phyloP scores from a whole-genome alignment of 345 rosid species.

The Eucalyptus cladocalyx region DNA sequence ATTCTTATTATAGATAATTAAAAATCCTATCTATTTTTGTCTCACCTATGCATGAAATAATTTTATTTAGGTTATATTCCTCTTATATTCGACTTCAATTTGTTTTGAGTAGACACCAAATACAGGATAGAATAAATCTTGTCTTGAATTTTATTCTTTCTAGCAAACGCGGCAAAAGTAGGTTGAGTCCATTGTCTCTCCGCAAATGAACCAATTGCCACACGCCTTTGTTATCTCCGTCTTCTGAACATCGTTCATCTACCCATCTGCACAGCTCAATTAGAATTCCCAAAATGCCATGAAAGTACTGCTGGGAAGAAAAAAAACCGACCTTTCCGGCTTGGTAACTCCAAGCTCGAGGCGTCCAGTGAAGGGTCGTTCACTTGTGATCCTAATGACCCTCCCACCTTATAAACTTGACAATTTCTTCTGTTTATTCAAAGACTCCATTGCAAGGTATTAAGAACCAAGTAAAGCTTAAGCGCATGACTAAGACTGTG shows the following conservation, averaged over 20 bases:
- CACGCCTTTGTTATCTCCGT: conserved; percentile 21
- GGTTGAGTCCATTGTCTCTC: not conserved
- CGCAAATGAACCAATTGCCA: not conserved
- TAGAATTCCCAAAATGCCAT: not conserved
- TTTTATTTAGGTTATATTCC: no score
- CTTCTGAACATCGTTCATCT: conserved; percentile 45
- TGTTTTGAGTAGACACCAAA: no score
- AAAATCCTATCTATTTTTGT: no score
- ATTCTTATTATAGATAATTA: no score
- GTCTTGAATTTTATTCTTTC: no score
- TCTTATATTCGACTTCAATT: no score
- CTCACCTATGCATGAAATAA: no score
- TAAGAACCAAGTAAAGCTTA: not conserved
- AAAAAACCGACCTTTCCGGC: conserved; percentile 9
- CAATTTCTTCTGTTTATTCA: not conserved
- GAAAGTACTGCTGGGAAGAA: not conserved
- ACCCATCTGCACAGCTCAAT: conserved; percentile 10
- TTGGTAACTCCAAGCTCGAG: conserved; percentile 4
- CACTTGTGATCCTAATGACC: not conserved
- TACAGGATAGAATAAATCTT: no score
- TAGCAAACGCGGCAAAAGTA: no score
- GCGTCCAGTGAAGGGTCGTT: not conserved
- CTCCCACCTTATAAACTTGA: not conserved
- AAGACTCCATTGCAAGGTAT: not conserved
- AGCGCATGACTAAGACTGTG: not conserved